phyloP scores from a whole-genome alignment of 1,139 yeast species.

The Ashbya aceris region DNA sequence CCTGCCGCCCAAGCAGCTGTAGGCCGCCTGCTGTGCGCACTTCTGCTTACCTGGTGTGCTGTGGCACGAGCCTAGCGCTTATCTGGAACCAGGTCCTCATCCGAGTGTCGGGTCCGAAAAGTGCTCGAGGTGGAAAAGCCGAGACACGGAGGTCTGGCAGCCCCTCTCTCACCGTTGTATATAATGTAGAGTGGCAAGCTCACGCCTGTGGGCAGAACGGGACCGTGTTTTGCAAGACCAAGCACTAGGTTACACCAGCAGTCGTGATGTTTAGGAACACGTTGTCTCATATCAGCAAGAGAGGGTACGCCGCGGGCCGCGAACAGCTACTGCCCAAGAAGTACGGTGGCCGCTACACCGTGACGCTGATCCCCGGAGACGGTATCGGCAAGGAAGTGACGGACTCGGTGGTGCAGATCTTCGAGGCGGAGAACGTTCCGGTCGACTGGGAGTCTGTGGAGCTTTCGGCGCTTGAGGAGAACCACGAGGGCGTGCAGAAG shows the following conservation, averaged over 20 bases:
- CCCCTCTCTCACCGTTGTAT: too few relatives aligned
- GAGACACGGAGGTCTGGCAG: background rate
- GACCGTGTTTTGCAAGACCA: too few relatives aligned
- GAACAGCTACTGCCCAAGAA: slow-evolving; percentile 73
- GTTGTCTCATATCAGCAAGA: slow-evolving; percentile 4
- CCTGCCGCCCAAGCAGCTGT: too few relatives aligned
- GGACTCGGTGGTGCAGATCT: slow-evolving; percentile 84
- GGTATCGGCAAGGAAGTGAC: slow-evolving; percentile 97
- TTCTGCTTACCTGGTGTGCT: too few relatives aligned
- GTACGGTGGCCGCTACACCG: slow-evolving; percentile 90
- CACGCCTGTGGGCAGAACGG: too few relatives aligned
- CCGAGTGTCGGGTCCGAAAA: background rate
- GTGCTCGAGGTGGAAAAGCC: background rate
- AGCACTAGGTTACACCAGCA: too few relatives aligned
- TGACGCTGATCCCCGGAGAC: slow-evolving; percentile 87
- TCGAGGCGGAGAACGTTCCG: slow-evolving; percentile 74
- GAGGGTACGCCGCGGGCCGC: slow-evolving; percentile 31
- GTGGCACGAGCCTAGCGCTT: too few relatives aligned
- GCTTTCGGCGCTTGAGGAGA: slow-evolving; percentile 62
- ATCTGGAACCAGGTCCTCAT: background rate
- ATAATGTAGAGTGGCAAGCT: too few relatives aligned
- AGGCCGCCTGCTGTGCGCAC: too few relatives aligned
- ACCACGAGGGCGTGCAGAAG: slow-evolving; percentile 60
- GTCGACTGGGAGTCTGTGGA: slow-evolving; percentile 91
- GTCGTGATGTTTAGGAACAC: slow-evolving; percentile 6